Base-by-base conservation (phyloP, 768 basidiomycete species). In the Serendipita sp. region DNA sequence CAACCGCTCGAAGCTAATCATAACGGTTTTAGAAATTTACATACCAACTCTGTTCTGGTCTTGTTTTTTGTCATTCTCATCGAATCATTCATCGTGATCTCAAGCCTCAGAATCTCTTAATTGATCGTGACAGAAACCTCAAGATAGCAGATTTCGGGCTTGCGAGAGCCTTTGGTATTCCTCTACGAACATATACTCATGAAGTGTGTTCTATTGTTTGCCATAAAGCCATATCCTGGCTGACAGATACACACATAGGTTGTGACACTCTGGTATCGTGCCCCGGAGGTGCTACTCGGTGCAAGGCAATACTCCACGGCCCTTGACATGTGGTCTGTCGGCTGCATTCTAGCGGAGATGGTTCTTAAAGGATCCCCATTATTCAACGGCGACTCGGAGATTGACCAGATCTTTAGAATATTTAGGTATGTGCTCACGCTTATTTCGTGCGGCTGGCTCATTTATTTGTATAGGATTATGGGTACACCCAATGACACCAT, bases 261-360 rank as follows among this genome's bases (percentile, higher is more conserved):
- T 56, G 96, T 99, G 23, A 99, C 96, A 8, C 81, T 99, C 44
- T 99, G 96, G 96, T 99, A 99, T 73, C 91, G 96, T 58, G 91
- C 95, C 3, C 96, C 96, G 2, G 96, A 99, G 74, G 95, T 99
- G 60, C 79, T 99, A 18, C 85, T 99, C 1, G 95, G 95, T 35
- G 88, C 91, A 3, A 85, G 94, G 47, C 93, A 98, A 74, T 99
- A 99, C 76, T 87, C 91, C 15, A 99, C 96, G 1, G 91, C 92
- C 2, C 89, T 99, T 71, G 96, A 99, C 76, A 96, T 98, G 91
- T 99, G 96, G 96, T 94, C 91, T n/a, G 95, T 99, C 23, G 96
- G 75, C 0, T 97, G 94, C 72, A 98, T 99, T 73, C 91, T 96
- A 71, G 95, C 95, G 5, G 96, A 99, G 77, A 97, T 98, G 95